A percentile compares a stretch with the other conserved stretches of the same genome.
Evolutionary conservation across 495 filamentous ascomycete genomes (phyloP).

Genomic region (Amniculicola lignicola): DNA sequence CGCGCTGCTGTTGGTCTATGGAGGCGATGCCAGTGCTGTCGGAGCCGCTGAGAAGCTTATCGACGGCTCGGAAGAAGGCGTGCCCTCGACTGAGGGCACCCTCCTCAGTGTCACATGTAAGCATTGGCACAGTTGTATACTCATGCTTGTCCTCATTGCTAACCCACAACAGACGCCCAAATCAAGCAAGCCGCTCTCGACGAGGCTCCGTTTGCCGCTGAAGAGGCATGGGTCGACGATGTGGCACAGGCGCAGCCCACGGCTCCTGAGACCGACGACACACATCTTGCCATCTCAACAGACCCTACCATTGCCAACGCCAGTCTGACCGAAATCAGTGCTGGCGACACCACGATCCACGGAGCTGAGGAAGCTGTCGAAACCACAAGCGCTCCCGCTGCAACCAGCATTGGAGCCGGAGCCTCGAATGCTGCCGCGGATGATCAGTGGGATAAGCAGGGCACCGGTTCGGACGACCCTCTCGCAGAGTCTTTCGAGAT

Average conservation of each 20-base stretch:
- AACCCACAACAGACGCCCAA: constrained; percentile 55
- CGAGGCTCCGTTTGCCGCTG: constrained; percentile 47
- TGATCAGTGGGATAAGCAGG: constrained; percentile 61
- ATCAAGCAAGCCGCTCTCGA: constrained; percentile 62
- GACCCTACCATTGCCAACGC: constrained; percentile 79
- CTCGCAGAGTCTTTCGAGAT: constrained; percentile 72
- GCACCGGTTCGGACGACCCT: constrained; percentile 49
- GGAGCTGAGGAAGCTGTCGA: constrained; percentile 41
- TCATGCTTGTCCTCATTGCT: constrained; percentile 24
- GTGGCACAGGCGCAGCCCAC: constrained; percentile 48
- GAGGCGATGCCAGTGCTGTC: constrained; percentile 77
- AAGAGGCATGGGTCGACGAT: constrained; percentile 48
- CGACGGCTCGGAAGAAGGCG: constrained; percentile 70
- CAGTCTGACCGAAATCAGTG: constrained; percentile 67
- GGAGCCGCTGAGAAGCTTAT: constrained; percentile 80
- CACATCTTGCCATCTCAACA: constrained; percentile 47
- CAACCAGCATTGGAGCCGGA: constrained; percentile 51
- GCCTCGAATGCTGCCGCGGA: constrained; percentile 46
- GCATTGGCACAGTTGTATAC: constrained; percentile 35
- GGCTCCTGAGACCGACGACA: constrained; percentile 35
- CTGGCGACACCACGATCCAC: constrained; percentile 36
- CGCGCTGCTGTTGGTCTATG: constrained; percentile 83
- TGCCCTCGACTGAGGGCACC: constrained; percentile 61
- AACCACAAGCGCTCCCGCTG: constrained; percentile 53
- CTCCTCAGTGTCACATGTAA: constrained; percentile 72